Conservation (phyloP, 1,284 basidiomycete species). For the Cystobasidiaceae sp. region DNA sequence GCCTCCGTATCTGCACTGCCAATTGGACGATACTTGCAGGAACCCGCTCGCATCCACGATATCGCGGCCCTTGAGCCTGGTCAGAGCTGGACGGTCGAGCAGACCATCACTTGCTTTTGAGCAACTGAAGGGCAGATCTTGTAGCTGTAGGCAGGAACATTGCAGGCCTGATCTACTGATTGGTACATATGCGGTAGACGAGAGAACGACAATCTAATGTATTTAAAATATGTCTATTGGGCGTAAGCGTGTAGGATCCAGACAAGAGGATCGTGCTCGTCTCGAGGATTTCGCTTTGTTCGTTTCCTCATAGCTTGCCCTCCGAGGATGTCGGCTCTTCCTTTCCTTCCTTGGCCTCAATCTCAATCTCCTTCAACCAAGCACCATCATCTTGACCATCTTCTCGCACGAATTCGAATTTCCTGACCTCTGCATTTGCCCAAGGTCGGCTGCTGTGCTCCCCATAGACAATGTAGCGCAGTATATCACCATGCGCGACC, state of each 20-base stretch:
- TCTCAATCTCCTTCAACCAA: constrained; percentile 37
- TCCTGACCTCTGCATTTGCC: constrained; percentile 45
- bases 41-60: constrained; percentile 13
- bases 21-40: too few species aligned
- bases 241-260: too few species aligned
- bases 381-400: constrained; percentile 44
- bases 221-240: too few species aligned
- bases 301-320: too few species aligned
- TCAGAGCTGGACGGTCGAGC: not conserved
- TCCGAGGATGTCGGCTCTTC: constrained; percentile 23
- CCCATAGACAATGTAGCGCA: constrained; percentile 46
- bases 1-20: too few species aligned
- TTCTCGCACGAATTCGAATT: constrained; percentile 43
- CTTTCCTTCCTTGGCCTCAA: constrained; percentile 22
- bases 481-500: constrained; percentile 48
- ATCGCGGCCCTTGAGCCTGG: constrained; percentile 8
- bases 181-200: too few species aligned
- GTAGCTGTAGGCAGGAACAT: not conserved
- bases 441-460: constrained; percentile 42
- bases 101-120: constrained; percentile 5
- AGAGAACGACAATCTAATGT: too few species aligned
- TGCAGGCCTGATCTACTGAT: too few species aligned
- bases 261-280: too few species aligned
- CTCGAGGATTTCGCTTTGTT: too few species aligned
- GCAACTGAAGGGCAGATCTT: not conserved